Percentiles rank a stretch among this genome's conserved stretches.
Conservation (phyloP, 768 basidiomycete species). For the Phlegmacium glaucopus region DNA sequence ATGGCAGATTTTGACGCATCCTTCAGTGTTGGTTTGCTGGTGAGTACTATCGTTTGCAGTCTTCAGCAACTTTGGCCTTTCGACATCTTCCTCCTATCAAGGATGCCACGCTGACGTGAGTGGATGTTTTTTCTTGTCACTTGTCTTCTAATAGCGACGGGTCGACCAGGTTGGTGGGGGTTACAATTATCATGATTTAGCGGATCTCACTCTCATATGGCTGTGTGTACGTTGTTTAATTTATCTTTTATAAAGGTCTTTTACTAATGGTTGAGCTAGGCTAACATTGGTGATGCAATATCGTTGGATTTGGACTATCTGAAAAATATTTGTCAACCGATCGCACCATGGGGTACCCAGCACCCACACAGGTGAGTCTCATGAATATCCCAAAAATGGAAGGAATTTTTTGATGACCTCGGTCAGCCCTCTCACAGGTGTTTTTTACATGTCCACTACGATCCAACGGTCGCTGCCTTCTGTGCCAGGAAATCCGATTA, state of each 20-base stretch:
- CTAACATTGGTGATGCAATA: constrained; percentile 52
- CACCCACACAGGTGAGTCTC: constrained; percentile 57
- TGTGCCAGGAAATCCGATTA: constrained; percentile 33
- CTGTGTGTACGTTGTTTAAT: constrained; percentile 48
- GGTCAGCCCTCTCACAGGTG: constrained; percentile 48
- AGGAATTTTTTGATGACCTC: constrained; percentile 4
- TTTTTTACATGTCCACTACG: constrained; percentile 45
- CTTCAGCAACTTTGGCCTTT: neutral
- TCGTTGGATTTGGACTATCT: constrained; percentile 57
- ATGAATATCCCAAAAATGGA: neutral
- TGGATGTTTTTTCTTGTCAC: constrained; percentile 2
- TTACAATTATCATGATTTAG: constrained; percentile 62
- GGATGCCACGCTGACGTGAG: constrained; percentile 42
- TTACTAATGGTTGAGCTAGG: constrained; percentile 29
- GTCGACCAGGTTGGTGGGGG: constrained; percentile 62
- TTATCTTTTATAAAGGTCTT: neutral
- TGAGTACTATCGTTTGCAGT: constrained; percentile 21
- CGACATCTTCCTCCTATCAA: constrained; percentile 9
- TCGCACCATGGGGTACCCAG: constrained; percentile 58
- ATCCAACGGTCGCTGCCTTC: constrained; percentile 49
- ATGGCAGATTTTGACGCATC: neutral
- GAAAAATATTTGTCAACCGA: constrained; percentile 44
- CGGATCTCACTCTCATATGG: constrained; percentile 62
- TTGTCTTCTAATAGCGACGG: neutral
- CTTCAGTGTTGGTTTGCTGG: constrained; percentile 73